phyloP scores from a whole-genome alignment of 2,329 filamentous ascomycete genomes.

The Ciborinia camelliae region DNA sequence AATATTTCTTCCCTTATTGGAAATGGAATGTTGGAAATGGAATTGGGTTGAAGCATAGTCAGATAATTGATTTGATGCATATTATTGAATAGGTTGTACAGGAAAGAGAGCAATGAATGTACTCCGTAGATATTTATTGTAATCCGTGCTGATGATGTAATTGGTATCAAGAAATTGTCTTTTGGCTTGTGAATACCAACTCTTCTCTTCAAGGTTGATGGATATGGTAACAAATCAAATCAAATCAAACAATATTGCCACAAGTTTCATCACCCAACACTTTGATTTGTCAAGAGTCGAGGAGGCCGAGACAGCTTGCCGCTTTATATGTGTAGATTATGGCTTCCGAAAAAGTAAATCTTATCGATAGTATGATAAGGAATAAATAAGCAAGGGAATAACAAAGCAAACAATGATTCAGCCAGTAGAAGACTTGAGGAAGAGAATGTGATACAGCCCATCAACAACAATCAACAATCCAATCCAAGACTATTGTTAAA shows the following conservation, averaged over 20 bases:
- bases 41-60: too few species aligned
- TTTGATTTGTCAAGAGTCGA: constrained; percentile 1
- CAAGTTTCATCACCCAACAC: too few species aligned
- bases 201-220: not conserved
- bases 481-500: not conserved
- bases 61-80: too few species aligned
- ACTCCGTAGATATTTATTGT: too few species aligned
- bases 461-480: not conserved
- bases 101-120: too few species aligned
- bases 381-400: constrained; percentile 11
- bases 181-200: too few species aligned
- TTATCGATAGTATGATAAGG: not conserved
- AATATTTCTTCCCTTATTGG: too few species aligned
- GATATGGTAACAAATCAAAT: not conserved
- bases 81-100: too few species aligned
- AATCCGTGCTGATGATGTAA: too few species aligned
- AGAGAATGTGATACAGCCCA: not conserved
- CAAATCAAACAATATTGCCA: not conserved
- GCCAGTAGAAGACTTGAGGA: not conserved
- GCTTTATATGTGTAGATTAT: not conserved
- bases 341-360: not conserved
- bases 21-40: too few species aligned
- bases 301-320: too few species aligned
- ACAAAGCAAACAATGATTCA: constrained; percentile 5
- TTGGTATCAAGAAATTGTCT: too few species aligned